Base-by-base conservation (phyloP, 495 filamentous ascomycete species). In the Evernia prunastri region DNA sequence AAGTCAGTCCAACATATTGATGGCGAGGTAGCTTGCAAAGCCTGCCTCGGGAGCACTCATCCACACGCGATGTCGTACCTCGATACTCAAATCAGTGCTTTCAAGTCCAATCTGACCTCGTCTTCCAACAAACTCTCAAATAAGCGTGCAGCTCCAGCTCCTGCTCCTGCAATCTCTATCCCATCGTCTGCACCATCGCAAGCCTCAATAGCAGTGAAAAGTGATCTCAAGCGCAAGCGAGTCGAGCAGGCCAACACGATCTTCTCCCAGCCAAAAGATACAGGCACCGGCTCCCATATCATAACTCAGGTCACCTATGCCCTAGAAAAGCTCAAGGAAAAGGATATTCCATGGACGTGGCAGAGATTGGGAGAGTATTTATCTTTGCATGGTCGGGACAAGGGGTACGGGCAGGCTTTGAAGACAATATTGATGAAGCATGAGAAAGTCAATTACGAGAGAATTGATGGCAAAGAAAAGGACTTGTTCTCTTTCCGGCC, bases 251-350 rank as follows among this genome's bases (percentile, higher is more conserved):
- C 76, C 59, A 76, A 82, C 39, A 78, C 85, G 60, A 84, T 88
- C 66, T 91, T 87, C 74, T 91, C 89, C 15, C 90, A 93, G 73
- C 89, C 91, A 18, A 80, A 81, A 51, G 82, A 87, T 68, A 92
- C 89, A 5, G 89, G 89, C 64, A 87, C 83, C 36, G 91, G 90
- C 66, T 81, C 82, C 57, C 86, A 90, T 72, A 85, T 92, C 72
- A 87, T 90, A 80, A 92, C 90, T 12, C 87, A 96, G 68, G 84
- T 97, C 62, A 79, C 85, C 62, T 94, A 90, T 73, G 89, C 89
- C 9, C 86, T 96, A 73, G 82, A 89, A 13, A 89, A 89, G 72
- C 87, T 98, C 71, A 94, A 94, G 71, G 77, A 79, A 60, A 92
- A 92, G 74, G 82, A 82, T 65, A 74, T 83, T 31, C 82, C 90